These are phyloP conservation scores for Penicillium pulvis DNA, from an alignment of 495 filamentous ascomycete species.

Conservation along the genomic window DNA sequence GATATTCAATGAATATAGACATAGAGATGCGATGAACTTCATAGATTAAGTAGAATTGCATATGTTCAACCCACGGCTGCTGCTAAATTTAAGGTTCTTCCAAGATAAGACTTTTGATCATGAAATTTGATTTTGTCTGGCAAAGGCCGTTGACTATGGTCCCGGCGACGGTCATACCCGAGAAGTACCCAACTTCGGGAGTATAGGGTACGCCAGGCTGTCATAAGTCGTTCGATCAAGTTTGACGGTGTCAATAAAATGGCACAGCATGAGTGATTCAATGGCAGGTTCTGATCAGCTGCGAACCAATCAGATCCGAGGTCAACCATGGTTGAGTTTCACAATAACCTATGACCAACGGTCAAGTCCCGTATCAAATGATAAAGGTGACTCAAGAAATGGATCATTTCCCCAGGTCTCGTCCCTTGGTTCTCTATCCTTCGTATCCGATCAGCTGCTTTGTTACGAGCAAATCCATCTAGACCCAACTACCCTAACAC, in stretches of 20 bases:
- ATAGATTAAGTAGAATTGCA: background rate
- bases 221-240: no score
- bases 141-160: no score
- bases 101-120: no score
- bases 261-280: background rate
- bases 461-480: background rate
- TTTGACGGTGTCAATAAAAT: no score
- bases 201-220: no score
- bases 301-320: background rate
- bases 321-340: background rate
- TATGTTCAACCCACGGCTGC: no score
- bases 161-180: no score
- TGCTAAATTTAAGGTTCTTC: no score
- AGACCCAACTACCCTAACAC: background rate
- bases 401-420: background rate
- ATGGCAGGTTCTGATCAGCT: background rate
- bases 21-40: background rate
- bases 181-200: no score
- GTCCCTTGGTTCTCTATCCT: background rate
- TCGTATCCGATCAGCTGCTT: background rate
- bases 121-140: no score
- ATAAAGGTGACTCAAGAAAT: no score
- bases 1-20: conserved; percentile 9
- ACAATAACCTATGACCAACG: background rate
- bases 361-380: no score